A percentile compares a stretch with the other conserved stretches of the same genome.
Conservation (phyloP, 495 filamentous ascomycete species). For the Penicillium samsonianum region DNA sequence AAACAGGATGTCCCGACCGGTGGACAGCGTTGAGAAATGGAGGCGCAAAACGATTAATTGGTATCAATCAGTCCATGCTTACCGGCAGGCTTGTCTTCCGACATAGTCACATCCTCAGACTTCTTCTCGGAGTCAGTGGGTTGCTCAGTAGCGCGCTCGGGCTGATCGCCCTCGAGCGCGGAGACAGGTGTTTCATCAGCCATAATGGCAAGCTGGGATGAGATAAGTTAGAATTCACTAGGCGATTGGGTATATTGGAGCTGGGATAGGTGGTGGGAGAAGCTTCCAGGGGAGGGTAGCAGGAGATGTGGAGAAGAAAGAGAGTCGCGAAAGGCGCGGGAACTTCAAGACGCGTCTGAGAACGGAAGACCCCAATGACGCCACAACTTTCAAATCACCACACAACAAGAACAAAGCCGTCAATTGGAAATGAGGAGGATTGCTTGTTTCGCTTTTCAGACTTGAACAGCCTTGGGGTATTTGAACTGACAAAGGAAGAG, state of each 20-base stretch:
- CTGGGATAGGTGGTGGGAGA: constrained; percentile 16
- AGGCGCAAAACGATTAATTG: constrained; percentile 3
- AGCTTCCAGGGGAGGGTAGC: constrained; percentile 28
- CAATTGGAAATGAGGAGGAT: background rate
- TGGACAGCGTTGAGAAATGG: constrained; percentile 1
- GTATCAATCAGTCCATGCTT: constrained; percentile 19
- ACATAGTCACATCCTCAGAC: constrained; percentile 32
- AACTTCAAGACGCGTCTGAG: constrained; percentile 43
- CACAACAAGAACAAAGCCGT: background rate
- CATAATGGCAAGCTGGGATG: constrained; percentile 35
- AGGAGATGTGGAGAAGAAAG: constrained; percentile 46
- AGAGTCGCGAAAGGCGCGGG: constrained; percentile 41
- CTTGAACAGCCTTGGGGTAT: background rate
- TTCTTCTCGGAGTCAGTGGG: constrained; percentile 31
- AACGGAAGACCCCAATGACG: constrained; percentile 31
- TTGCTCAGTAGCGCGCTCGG: constrained; percentile 38
- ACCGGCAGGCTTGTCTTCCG: constrained; percentile 39
- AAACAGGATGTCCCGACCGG: constrained; percentile 3
- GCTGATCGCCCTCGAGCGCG: constrained; percentile 37
- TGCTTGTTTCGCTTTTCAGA: background rate
- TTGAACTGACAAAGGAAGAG: background rate
- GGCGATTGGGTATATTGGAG: constrained; percentile 21
- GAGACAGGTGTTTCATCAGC: constrained; percentile 45
- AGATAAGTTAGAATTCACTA: constrained; percentile 16
- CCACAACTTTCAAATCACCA: constrained; percentile 22